Percentiles rank a stretch among this genome's conserved stretches.
Conservation (phyloP, 2,329 filamentous ascomycete species). For the Chrysoporthe puriensis region DNA sequence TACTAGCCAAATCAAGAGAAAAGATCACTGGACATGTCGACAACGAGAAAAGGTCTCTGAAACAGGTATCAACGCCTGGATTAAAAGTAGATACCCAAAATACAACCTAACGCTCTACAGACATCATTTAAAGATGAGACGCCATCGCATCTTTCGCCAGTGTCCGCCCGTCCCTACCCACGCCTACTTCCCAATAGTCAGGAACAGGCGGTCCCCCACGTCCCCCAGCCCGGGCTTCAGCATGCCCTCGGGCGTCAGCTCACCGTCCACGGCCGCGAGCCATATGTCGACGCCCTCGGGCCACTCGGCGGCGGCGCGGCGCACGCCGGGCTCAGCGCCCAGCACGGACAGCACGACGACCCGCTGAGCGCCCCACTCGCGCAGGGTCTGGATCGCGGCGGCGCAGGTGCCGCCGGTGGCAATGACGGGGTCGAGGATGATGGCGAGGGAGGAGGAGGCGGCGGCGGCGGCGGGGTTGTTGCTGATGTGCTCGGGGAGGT, state of each 20-base stretch:
- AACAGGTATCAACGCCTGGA: neutral
- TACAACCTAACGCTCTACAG: neutral
- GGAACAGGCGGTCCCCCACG: slow-evolving; percentile 85
- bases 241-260: slow-evolving; percentile 81
- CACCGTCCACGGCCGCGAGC: slow-evolving; percentile 77
- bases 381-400: slow-evolving; percentile 85
- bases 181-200: slow-evolving; percentile 80
- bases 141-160: neutral
- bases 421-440: slow-evolving; percentile 90
- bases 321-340: slow-evolving; percentile 72
- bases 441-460: slow-evolving; percentile 54
- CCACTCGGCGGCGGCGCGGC: slow-evolving; percentile 76
- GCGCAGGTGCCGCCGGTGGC: slow-evolving; percentile 89
- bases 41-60: neutral
- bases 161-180: no score
- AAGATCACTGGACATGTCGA: neutral
- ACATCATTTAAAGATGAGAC: neutral
- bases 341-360: slow-evolving; percentile 79
- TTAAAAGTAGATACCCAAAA: neutral
- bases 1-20: neutral
- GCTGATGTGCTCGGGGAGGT: slow-evolving; percentile 75
- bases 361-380: slow-evolving; percentile 87
- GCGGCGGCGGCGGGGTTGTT: slow-evolving; percentile 35
- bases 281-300: slow-evolving; percentile 77
- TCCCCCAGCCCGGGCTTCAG: slow-evolving; percentile 88